These are phyloP conservation scores for Stentor coeruleus DNA, from an alignment of 73 alveolate genomes.

Conservation along the genomic window DNA sequence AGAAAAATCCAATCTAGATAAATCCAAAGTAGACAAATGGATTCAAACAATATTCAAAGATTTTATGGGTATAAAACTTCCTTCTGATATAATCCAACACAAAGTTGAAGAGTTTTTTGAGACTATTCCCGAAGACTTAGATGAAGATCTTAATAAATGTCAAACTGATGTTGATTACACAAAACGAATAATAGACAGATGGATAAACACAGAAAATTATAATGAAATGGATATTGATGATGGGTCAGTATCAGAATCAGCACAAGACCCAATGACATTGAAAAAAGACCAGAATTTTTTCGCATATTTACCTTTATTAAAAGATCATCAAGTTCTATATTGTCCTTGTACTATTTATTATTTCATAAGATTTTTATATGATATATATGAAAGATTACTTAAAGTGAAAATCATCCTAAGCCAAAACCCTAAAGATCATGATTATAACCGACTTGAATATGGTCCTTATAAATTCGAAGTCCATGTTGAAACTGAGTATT, in stretches of 20 bases:
- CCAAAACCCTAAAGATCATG: neutral
- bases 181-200: neutral
- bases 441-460: neutral
- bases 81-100: neutral
- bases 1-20: neutral
- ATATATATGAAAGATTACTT: slow-evolving; percentile 14
- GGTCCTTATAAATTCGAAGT: neutral
- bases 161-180: neutral
- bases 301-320: neutral
- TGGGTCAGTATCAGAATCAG: neutral
- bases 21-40: neutral
- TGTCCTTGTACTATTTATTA: slow-evolving; percentile 6
- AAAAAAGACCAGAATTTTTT: slow-evolving; percentile 15
- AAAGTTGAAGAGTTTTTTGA: slow-evolving; percentile 20
- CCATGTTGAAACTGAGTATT: neutral
- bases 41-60: neutral
- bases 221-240: neutral
- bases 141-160: neutral
- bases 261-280: slow-evolving; percentile 3
- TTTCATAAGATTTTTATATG: slow-evolving; percentile 6
- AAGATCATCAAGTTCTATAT: neutral
- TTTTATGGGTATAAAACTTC: neutral
- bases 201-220: neutral
- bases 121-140: neutral
- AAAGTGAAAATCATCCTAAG: slow-evolving; percentile 14